A percentile compares a stretch with the other conserved stretches of the same genome.
Conservation (phyloP, 768 basidiomycete genomes). For the Hypsizygus marmoreus region DNA sequence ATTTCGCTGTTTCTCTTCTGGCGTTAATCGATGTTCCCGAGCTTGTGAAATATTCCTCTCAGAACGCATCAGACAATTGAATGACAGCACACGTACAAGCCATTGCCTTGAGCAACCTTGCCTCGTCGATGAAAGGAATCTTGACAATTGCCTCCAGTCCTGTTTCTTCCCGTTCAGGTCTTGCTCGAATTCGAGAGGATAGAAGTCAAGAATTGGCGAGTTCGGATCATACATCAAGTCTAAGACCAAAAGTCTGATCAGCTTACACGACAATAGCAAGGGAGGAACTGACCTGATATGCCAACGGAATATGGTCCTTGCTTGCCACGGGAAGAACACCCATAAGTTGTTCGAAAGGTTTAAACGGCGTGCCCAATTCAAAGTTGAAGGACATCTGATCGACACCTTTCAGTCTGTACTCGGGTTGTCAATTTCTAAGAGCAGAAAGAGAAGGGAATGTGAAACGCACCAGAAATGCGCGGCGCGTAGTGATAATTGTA, state of each 20-base stretch:
- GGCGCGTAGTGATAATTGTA: constrained; percentile 98
- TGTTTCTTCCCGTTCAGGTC: constrained; percentile 98
- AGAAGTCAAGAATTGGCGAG: constrained; percentile 93
- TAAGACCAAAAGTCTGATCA: constrained; percentile 38
- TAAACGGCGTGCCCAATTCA: constrained; percentile 85
- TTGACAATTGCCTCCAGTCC: constrained; percentile 99
- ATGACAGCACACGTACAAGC: constrained; percentile 46
- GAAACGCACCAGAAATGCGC: constrained; percentile 82
- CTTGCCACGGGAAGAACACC: constrained; percentile 94
- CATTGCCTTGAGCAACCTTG: constrained; percentile 82
- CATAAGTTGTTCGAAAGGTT: constrained; percentile 96
- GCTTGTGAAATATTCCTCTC: constrained; percentile 53
- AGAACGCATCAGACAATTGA: neutral
- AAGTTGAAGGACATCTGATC: constrained; percentile 86
- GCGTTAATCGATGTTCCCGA: constrained; percentile 74
- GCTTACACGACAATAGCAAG: neutral
- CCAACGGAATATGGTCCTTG: constrained; percentile 82
- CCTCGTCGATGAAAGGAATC: constrained; percentile 94
- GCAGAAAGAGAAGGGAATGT: neutral
- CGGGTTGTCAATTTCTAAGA: constrained; percentile 2
- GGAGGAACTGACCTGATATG: constrained; percentile 63
- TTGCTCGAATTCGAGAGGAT: constrained; percentile 86
- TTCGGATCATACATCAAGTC: constrained; percentile 86
- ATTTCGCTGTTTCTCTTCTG: constrained; percentile 79
- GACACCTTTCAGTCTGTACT: constrained; percentile 61